These are phyloP conservation scores for Ceraceosorus bombacis DNA, from an alignment of 1,284 basidiomycete species.

Conservation along the genomic window DNA sequence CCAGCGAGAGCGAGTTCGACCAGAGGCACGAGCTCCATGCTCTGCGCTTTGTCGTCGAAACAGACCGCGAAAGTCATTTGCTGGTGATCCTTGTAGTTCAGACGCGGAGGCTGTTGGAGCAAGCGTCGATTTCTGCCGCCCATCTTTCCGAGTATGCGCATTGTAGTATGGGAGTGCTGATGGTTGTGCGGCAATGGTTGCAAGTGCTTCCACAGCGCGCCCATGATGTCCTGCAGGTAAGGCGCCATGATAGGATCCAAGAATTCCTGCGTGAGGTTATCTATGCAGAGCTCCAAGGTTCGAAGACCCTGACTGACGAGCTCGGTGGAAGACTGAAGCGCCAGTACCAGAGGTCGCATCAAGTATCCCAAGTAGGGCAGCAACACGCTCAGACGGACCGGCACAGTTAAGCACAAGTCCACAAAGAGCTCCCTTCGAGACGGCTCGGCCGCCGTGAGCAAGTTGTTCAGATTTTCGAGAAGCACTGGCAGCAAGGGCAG, in stretches of 20 bases:
- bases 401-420: constrained; percentile 94
- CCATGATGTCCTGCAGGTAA: constrained; percentile 72
- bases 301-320: constrained; percentile 91
- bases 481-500: constrained; percentile 91
- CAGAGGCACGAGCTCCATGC: constrained; percentile 65
- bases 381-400: constrained; percentile 87
- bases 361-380: constrained; percentile 90
- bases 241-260: constrained; percentile 92
- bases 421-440: constrained; percentile 59
- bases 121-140: constrained; percentile 82
- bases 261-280: constrained; percentile 97
- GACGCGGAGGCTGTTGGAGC: constrained; percentile 69
- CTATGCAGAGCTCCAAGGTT: constrained; percentile 97
- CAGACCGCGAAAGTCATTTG: constrained; percentile 6
- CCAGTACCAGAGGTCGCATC: constrained; percentile 92
- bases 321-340: constrained; percentile 70
- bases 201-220: constrained; percentile 60
- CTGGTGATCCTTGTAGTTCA: constrained; percentile 56
- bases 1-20: constrained; percentile 65
- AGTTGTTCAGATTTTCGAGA: constrained; percentile 77
- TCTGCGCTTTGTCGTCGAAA: constrained; percentile 49
- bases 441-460: constrained; percentile 45
- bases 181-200: constrained; percentile 86
- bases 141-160: constrained; percentile 92
- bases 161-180: constrained; percentile 85